Base-by-base conservation (phyloP, 345 rosid genomes). In the Pistacia vera region DNA sequence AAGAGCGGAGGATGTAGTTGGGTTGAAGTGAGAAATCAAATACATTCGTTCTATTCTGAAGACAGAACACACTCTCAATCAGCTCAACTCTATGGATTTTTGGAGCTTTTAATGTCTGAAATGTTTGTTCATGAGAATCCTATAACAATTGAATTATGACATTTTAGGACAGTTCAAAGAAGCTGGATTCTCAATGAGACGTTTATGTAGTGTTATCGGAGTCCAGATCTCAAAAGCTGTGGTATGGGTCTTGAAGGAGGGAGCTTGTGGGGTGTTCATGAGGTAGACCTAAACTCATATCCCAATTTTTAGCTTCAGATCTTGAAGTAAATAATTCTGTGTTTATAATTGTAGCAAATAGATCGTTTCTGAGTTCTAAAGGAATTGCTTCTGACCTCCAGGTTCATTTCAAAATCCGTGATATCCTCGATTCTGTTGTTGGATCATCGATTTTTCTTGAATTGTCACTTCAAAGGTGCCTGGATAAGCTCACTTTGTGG, bases 1-100 rank as follows among this genome's bases (percentile, higher is more conserved):
- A 90, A 88, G 83, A 82, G 44, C 13, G 79, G 71, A 0, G 91
- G 91, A 30, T 88, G 81, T 73, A 88, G 90, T 72, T 90, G 91
- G 93, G 61, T 88, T 48, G 90, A 90, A 81, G 82, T 88, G 63
- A 84, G 80, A 76, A 82, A 68, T 78, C 70, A 30, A 65, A 77
- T 86, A 33, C 83, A 77, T 68, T 79, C 81, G 7, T 89, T 89
- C 79, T 80, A 76, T 78, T 83, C 91, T 0, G 88, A 78, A 73
- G 90, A 82, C 68, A 80, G 78, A 63, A 51, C 77, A 73, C 84
- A 83, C 72, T 52, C 70, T 63, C 59, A 74, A 25, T 82, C 82
- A 11, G 64, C 78, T 68, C 87, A 87, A 72, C 79, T 87, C 72
- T 70, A 61, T 16, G 77, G 49, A 58, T 71, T 84, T 30, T 68